Evolutionary conservation across 352 stramenopile species (phyloP).

Genomic region (Globisporangium takayamanum): DNA sequence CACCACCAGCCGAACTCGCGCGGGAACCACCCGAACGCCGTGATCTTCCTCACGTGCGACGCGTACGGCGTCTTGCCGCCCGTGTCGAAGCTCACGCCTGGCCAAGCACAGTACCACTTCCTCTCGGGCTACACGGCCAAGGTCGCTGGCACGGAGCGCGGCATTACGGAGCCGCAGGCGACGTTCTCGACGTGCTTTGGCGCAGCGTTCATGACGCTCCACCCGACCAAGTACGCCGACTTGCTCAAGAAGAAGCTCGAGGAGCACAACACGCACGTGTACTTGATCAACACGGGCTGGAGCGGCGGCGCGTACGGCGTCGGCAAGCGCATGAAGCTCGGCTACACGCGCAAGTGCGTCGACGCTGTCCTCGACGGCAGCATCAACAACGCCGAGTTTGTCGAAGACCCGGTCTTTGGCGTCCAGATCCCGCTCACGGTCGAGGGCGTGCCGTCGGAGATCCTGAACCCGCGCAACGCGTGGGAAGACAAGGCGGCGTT

Average conservation of each 20-base stretch:
- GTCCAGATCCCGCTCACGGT: constrained; percentile 92
- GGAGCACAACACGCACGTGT: constrained; percentile 91
- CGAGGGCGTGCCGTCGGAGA: constrained; percentile 68
- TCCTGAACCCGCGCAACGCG: constrained; percentile 91
- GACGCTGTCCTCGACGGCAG: constrained; percentile 95
- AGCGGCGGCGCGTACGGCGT: constrained; percentile 94
- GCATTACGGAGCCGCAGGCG: constrained; percentile 92
- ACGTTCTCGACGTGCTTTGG: constrained; percentile 98
- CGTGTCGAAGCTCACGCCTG: constrained; percentile 90
- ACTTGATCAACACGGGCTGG: constrained; percentile 98
- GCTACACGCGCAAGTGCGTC: constrained; percentile 94
- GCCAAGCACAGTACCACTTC: constrained; percentile 98
- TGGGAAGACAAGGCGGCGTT: constrained; percentile 92
- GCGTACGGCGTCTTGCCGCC: constrained; percentile 97
- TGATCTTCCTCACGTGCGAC: constrained; percentile 98
- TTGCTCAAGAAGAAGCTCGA: constrained; percentile 95
- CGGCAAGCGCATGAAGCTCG: constrained; percentile 97
- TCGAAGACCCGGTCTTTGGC: constrained; percentile 90
- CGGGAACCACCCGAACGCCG: constrained; percentile 93
- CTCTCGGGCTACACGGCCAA: constrained; percentile 98
- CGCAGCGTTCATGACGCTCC: constrained; percentile 95
- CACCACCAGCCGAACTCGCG: constrained; percentile 87
- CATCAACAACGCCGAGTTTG: constrained; percentile 87
- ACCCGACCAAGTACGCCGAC: constrained; percentile 96
- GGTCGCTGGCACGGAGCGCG: constrained; percentile 96